Evolutionary conservation across 164 flowering plant genomes (phyloP).

Genomic region (Vitis labrusca): DNA sequence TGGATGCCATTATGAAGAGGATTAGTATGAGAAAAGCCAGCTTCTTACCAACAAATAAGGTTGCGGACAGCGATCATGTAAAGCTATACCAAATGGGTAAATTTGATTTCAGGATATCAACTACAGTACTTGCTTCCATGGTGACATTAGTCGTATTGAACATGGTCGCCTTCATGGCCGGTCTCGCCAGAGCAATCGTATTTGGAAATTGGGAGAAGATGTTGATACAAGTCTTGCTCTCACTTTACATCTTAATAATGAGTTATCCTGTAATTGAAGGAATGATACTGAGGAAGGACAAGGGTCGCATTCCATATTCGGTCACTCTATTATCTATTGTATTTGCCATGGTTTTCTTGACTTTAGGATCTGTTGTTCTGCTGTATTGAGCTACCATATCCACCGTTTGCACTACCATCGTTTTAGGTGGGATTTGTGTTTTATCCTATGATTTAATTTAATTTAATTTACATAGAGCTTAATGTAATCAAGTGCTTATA

Average conservation of each 20-base stretch:
- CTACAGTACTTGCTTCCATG: slow-evolving; percentile 35
- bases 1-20: slow-evolving; percentile 31
- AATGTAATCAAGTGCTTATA: no score
- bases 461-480: no score
- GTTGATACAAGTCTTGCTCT: slow-evolving; percentile 31
- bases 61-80: slow-evolving; percentile 23
- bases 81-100: slow-evolving; percentile 30
- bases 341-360: slow-evolving; percentile 4
- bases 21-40: slow-evolving; percentile 31
- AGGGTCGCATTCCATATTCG: slow-evolving; percentile 16
- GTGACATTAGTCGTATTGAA: slow-evolving; percentile 29
- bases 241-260: slow-evolving; percentile 24
- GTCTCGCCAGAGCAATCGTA: slow-evolving; percentile 22
- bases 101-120: slow-evolving; percentile 38
- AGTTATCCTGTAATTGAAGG: slow-evolving; percentile 44
- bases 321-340: slow-evolving; percentile 9
- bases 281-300: slow-evolving; percentile 36
- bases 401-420: no score
- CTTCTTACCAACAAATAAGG: slow-evolving; percentile 51
- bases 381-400: background rate
- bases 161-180: slow-evolving; percentile 24
- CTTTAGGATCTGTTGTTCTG: slow-evolving; percentile 16
- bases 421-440: no score
- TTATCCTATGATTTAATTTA: no score
- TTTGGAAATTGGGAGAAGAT: slow-evolving; percentile 14